Conservation (phyloP, 805 yeast genomes). For the Saccharomyces paradoxus region DNA sequence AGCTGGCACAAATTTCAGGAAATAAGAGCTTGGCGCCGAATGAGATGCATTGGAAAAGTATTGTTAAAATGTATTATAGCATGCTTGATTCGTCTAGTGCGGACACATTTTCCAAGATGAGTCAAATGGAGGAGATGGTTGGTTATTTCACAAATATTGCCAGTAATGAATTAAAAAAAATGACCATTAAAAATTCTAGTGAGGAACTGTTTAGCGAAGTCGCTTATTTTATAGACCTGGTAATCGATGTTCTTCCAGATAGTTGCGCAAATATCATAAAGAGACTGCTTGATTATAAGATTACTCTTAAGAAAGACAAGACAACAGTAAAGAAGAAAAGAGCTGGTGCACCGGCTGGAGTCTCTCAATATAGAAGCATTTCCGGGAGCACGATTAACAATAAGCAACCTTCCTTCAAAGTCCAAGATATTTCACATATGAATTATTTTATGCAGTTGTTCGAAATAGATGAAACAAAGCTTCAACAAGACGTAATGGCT, state of each 20-base stretch:
- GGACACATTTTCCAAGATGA: slow-evolving; percentile 26
- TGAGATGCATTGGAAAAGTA: slow-evolving; percentile 46
- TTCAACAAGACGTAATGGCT: slow-evolving; percentile 48
- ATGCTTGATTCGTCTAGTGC: slow-evolving; percentile 17
- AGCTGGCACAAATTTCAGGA: slow-evolving; percentile 5
- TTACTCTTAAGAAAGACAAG: slow-evolving; percentile 5
- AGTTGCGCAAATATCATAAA: slow-evolving; percentile 19
- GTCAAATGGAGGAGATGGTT: slow-evolving; percentile 39
- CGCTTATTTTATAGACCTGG: slow-evolving; percentile 17
- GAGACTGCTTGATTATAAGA: slow-evolving; percentile 39
- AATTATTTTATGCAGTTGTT: slow-evolving; percentile 44
- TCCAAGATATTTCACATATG: slow-evolving; percentile 49
- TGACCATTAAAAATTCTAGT: slow-evolving; percentile 24
- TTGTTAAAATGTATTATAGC: slow-evolving; percentile 57
- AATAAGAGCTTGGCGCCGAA: slow-evolving; percentile 7
- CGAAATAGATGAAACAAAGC: slow-evolving; percentile 35
- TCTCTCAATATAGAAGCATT: slow-evolving; percentile 3
- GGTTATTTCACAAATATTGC: slow-evolving; percentile 47
- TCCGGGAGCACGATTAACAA: background rate
- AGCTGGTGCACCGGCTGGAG: slow-evolving; percentile 4
- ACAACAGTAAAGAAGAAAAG: background rate
- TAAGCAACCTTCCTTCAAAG: slow-evolving; percentile 41
- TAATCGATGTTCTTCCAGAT: slow-evolving; percentile 13
- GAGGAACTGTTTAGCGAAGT: slow-evolving; percentile 20
- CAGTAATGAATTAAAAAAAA: slow-evolving; percentile 42